Evolutionary conservation across 1,284 basidiomycete species (phyloP).

Genomic region (Exobasidium cylindrosporum): DNA sequence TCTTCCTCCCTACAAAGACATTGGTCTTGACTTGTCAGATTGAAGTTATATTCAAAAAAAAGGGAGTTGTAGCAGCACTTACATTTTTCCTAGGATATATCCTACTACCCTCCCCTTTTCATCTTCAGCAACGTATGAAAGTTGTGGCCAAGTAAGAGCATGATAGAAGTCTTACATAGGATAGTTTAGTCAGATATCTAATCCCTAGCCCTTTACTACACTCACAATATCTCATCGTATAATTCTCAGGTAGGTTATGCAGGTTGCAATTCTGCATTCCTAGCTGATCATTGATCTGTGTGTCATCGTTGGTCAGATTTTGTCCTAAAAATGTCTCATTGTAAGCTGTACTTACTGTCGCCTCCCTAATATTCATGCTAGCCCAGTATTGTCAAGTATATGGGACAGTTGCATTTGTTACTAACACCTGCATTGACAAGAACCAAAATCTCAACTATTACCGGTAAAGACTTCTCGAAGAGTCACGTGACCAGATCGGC

Average conservation of each 20-base stretch:
- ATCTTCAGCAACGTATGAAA: conserved; percentile 91
- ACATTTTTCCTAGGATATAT: conserved; percentile 91
- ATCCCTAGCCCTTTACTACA: no score
- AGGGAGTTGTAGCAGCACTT: neutral
- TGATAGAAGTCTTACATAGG: conserved; percentile 74
- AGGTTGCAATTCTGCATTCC: conserved; percentile 55
- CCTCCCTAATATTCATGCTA: conserved; percentile 16
- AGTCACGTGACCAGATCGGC: no score
- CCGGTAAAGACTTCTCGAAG: no score
- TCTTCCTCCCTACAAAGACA: conserved; percentile 48
- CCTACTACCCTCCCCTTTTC: conserved; percentile 83
- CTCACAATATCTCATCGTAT: conserved; percentile 51
- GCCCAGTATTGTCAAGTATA: no score
- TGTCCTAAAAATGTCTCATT: conserved; percentile 32
- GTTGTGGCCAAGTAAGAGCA: conserved; percentile 83
- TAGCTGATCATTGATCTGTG: conserved; percentile 47
- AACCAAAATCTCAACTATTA: no score
- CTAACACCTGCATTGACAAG: no score
- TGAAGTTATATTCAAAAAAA: neutral
- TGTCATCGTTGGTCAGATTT: conserved; percentile 4
- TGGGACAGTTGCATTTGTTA: no score
- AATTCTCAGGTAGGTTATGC: conserved; percentile 54
- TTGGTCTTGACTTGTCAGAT: neutral
- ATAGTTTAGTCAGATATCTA: neutral
- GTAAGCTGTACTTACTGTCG: conserved; percentile 8